These are phyloP conservation scores for Primulina tabacum DNA, from an alignment of 257 asterid species.

Conservation along the genomic window DNA sequence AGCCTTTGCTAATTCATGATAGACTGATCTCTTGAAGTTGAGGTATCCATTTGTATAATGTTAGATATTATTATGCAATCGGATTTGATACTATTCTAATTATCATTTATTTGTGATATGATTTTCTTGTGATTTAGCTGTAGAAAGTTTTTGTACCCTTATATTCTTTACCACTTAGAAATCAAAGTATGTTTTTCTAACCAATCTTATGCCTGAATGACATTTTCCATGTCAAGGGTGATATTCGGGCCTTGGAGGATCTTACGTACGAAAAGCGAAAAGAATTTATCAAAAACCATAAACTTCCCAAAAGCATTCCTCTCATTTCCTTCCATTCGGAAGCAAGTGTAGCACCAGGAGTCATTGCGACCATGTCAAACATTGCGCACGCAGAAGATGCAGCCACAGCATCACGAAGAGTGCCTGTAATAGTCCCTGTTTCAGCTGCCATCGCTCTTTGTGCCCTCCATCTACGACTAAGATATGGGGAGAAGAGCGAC, in stretches of 20 bases:
- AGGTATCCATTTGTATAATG: no score
- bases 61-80: no score
- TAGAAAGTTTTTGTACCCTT: not conserved
- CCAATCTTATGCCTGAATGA: not conserved
- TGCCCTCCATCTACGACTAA: slow-evolving; percentile 69
- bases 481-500: slow-evolving; percentile 97
- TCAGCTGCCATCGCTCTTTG: slow-evolving; percentile 73
- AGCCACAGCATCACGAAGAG: slow-evolving; percentile 39
- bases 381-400: slow-evolving; percentile 33
- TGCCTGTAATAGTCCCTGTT: slow-evolving; percentile 79
- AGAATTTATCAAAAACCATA: slow-evolving; percentile 64
- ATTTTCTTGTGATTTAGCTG: not conserved
- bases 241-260: slow-evolving; percentile 79
- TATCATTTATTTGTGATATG: not conserved
- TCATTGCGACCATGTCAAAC: not conserved
- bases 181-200: not conserved
- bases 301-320: slow-evolving; percentile 72
- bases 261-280: slow-evolving; percentile 78
- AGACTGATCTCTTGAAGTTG: no score
- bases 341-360: not conserved
- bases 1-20: no score
- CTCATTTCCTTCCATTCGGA: slow-evolving; percentile 26
- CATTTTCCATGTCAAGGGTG: slow-evolving; percentile 52
- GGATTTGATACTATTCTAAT: no score
- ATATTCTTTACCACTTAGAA: not conserved